phyloP scores from a whole-genome alignment of 768 basidiomycete genomes.

The Leccinum subtestaceum region DNA sequence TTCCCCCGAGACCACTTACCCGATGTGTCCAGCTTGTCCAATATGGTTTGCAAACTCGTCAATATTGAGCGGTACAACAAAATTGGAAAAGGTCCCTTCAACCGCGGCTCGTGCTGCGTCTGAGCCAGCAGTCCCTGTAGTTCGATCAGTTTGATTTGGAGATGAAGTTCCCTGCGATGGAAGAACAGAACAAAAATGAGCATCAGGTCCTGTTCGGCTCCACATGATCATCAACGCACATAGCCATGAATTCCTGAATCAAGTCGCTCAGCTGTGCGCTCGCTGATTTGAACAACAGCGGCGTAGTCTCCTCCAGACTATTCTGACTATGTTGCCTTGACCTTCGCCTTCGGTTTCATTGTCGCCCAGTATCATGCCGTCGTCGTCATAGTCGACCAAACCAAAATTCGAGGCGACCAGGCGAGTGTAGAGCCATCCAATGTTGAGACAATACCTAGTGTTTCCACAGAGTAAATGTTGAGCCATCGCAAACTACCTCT shows the following conservation, averaged over 20 bases:
- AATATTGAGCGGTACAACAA: slow-evolving; percentile 79
- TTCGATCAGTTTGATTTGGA: slow-evolving; percentile 88
- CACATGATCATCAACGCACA: slow-evolving; percentile 47
- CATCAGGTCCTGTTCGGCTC: slow-evolving; percentile 2
- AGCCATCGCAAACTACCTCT: background rate
- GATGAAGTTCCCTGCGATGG: slow-evolving; percentile 79
- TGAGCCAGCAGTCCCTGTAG: slow-evolving; percentile 83
- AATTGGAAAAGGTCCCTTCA: slow-evolving; percentile 95
- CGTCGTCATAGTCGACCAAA: slow-evolving; percentile 45
- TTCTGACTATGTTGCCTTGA: background rate
- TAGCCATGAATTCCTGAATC: slow-evolving; percentile 87
- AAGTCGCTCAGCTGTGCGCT: slow-evolving; percentile 54
- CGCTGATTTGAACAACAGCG: slow-evolving; percentile 34
- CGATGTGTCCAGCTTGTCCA: slow-evolving; percentile 65
- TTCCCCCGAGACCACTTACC: slow-evolving; percentile 73
- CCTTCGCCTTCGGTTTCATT: background rate
- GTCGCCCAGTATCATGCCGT: slow-evolving; percentile 1
- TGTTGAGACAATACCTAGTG: slow-evolving; percentile 87
- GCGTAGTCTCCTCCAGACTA: slow-evolving; percentile 31
- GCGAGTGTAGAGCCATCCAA: slow-evolving; percentile 93
- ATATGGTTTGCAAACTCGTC: slow-evolving; percentile 77
- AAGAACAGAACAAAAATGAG: too few relatives aligned
- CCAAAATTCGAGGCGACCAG: slow-evolving; percentile 86
- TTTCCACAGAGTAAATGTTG: background rate
- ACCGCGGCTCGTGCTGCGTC: slow-evolving; percentile 87